Base-by-base conservation (phyloP, 2,329 filamentous ascomycete species). In the Penicillium sp. region DNA sequence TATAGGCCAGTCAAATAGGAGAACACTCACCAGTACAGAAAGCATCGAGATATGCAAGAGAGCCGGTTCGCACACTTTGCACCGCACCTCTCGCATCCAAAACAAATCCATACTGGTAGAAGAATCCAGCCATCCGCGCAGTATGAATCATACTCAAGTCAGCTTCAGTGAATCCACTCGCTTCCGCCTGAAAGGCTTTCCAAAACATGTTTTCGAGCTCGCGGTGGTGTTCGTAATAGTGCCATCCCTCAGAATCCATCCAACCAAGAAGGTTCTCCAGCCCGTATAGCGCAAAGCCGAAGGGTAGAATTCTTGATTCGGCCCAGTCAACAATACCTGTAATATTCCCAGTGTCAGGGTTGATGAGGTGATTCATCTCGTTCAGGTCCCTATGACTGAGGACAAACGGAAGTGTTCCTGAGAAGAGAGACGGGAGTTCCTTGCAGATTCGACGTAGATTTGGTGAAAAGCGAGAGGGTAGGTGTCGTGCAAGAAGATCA, bases 281-380 rank as follows among this genome's bases (percentile, higher is more conserved):
- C 30, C 48, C 44, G n/a, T 45, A 57, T 12, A 57, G 42, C 7
- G 49, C 37, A n/a, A 58, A 50, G n/a, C 55, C 54, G 23, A 54
- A 51, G 2, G 49, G 46, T 11, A 51, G 35, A 33, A 54, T 42
- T 23, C 42, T 46, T 34, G 48, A 30, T 32, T 54, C 47, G 14
- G 48, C 42, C 48, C 45, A 55, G 35, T 56, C 49, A 9, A 56
- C 30, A 36, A 53, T 43, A 22, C 52, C 44, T 12, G 42, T 47
- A 13, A 55, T 44, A 29, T 44, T 38, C 15, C 50, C 45, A 10
- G 41, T 45, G 14, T 38, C 5, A 1, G 40, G 37, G 18, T 41
- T 31, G 14, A 26, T 8, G 22, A 43, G 36, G 16, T 45, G 2
- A 35, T 45, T 45, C 42, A 41, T 48, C 30, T 6, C 5, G 17